A percentile compares a stretch with the other conserved stretches of the same genome.
Evolutionary conservation across 441 rosid species (phyloP).

Genomic region (Flueggea neowawraea): DNA sequence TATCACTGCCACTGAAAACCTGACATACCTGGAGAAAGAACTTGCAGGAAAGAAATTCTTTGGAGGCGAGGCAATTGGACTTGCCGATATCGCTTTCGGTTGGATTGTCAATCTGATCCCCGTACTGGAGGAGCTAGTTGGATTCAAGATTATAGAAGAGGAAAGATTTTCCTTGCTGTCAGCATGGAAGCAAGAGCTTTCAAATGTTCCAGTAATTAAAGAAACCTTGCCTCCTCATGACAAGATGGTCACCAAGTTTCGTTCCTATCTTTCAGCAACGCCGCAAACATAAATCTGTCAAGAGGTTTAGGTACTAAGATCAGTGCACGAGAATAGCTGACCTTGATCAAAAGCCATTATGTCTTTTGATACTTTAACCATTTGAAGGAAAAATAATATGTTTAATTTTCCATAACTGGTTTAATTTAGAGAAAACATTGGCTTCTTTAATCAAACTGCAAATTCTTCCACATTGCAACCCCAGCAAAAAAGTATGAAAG

Average conservation of each 20-base stretch:
- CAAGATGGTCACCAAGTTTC: slow-evolving; percentile 30
- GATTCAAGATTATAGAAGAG: slow-evolving; percentile 21
- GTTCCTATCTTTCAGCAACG: slow-evolving; percentile 8
- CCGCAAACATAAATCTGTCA: too few species aligned
- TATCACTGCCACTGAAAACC: slow-evolving; percentile 16
- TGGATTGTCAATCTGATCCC: slow-evolving; percentile 34
- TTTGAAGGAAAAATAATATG: too few species aligned
- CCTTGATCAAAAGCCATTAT: too few species aligned
- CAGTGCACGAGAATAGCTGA: too few species aligned
- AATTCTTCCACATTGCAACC: too few species aligned
- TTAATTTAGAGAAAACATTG: too few species aligned
- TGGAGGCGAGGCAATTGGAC: slow-evolving; percentile 35
- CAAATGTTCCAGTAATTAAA: slow-evolving; percentile 21
- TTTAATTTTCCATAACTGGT: too few species aligned
- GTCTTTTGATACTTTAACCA: too few species aligned
- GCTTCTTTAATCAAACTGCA: too few species aligned
- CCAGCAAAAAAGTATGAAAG: too few species aligned
- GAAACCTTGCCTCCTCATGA: slow-evolving; percentile 42
- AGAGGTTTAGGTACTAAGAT: too few species aligned
- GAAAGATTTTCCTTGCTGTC: slow-evolving; percentile 26
- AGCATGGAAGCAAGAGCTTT: slow-evolving; percentile 30
- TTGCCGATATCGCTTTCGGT: slow-evolving; percentile 36
- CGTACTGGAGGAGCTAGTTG: slow-evolving; percentile 30
- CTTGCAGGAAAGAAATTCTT: slow-evolving; percentile 36
- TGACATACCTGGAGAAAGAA: slow-evolving; percentile 37